These are phyloP conservation scores for Sporothrix phasma DNA, from an alignment of 2,329 filamentous ascomycete species.

Conservation along the genomic window DNA sequence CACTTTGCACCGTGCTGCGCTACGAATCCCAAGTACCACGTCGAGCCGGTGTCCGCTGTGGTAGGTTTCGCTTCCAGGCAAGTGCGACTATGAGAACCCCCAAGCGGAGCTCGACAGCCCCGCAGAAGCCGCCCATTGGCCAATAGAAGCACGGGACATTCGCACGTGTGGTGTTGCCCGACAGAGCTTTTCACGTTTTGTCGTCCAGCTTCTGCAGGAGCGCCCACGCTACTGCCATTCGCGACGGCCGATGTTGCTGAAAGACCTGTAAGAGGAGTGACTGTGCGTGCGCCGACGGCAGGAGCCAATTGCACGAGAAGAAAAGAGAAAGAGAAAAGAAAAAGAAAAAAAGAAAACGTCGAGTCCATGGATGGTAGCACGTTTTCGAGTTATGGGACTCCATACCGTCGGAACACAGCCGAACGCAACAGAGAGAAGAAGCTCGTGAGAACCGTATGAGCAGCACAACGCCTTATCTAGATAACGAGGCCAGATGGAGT, in stretches of 20 bases:
- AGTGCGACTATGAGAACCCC: background rate
- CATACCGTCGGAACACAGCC: background rate
- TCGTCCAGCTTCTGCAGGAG: background rate
- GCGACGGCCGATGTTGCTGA: background rate
- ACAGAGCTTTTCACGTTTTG: background rate
- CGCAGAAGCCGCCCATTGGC: slow-evolving; percentile 1
- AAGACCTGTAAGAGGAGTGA: background rate
- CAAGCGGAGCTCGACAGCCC: background rate
- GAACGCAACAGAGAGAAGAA: background rate
- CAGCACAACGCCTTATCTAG: too few species aligned
- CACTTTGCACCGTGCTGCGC: background rate
- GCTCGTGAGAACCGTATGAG: too few species aligned
- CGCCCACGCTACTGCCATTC: background rate
- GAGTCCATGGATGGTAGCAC: background rate
- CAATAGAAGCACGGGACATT: slow-evolving; percentile 1
- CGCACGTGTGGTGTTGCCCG: slow-evolving; percentile 6
- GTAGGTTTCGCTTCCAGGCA: background rate
- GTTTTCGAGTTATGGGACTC: background rate
- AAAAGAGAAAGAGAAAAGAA: background rate
- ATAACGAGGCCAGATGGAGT: too few species aligned
- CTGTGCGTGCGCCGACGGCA: background rate
- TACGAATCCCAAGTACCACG: background rate
- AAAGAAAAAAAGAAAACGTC: too few species aligned
- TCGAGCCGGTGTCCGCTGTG: background rate
- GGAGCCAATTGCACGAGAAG: background rate